Base-by-base conservation (phyloP, 2,329 filamentous ascomycete genomes). In the Xylariaceae sp. region DNA sequence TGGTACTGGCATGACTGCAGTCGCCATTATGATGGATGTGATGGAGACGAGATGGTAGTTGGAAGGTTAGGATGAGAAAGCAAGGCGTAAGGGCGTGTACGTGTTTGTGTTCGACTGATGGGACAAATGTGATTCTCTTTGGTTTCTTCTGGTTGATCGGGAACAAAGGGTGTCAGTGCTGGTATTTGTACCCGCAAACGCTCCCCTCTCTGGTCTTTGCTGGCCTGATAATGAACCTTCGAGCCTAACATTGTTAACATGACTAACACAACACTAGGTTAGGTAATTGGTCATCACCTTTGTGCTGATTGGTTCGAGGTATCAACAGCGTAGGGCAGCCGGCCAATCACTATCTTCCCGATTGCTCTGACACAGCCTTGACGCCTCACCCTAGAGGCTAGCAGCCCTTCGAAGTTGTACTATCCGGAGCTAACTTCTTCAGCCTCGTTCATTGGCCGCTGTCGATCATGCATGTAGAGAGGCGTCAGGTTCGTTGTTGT, bases 1-100 rank as follows among this genome's bases (percentile, higher is more conserved):
- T 20, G 66, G 67, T 29, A 74, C 65, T 65, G 73, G 71, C 32
- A 60, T 59, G 51, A 69, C 66, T 60, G 64, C 54, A 44, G 70
- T 67, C 51, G 71, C 65, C 67, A 75, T 75, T 61, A 61, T 69
- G 60, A 53, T 51, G 21, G 7, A 16, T 37, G 16, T 10, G 23
- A 48, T 47, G 29, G 19, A 47, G 44, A 29, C 43, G 6, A 10
- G 20, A 49, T 9, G 29, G 20, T 7, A 20, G 45, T 40, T 14
- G 45, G 29, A 20, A 16, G 7, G n/a, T 7, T 16, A 37, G 29
- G 7, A 26, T 9, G 9, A 26, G 23, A 9, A 26, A 26, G 40
- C 9, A 10, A 12, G 19, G 19, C n/a, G n/a, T n/a, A n/a, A n/a
- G n/a, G n/a, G n/a, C n/a, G 9, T 40, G 18, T 50, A n/a, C 16